Base-by-base conservation (phyloP, 2,329 filamentous ascomycete genomes). In the Scedosporium boydii region DNA sequence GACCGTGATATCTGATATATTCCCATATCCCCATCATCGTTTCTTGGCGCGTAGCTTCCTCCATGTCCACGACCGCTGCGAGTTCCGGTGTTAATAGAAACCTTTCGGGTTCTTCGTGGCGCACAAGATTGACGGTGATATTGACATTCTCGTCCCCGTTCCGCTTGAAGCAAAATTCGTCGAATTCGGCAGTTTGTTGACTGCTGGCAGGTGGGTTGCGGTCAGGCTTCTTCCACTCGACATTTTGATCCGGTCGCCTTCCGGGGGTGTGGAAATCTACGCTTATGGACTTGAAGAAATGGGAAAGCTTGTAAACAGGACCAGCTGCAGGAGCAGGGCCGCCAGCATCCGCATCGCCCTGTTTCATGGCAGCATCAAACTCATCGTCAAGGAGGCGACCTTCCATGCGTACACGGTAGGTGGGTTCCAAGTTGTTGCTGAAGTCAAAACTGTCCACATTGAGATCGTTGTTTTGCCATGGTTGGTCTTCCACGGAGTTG, bases 1-100 rank as follows among this genome's bases (percentile, higher is more conserved):
- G 79, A 18, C 88, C 87, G 80, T 90, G 89, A 21, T 90, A 82
- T 68, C 91, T 88, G 67, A 96, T 90, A 70, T 99, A 99, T 72
- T 97, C 93, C 91, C 93, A 99, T 38, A 99, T 83, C 14, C 90
- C 93, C 81, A 96, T 90, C 29, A 96, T 87, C 6, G 93, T 89
- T 65, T 95, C 92, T 46, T 91, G 88, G 34, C 92, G 87, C 29
- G 95, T 93, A 59, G 91, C 93, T 74, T 96, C 91, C 58, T 87
- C 82, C 69, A 90, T 90, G 70, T 97, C 95, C 18, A 98, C 80
- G 14, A 98, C 83, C 59, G 96, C 89, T 10, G 91, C 87, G 56
- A 99, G 79, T 63, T 87, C 85, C 59, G 88, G 86, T 74, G 87
- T 95, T 27, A 98, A 77, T 68, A 86, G 85, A 72, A 89, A 97